Base-by-base conservation (phyloP, 202 grass and related monocot genomes). In the Eragrostis tef region DNA sequence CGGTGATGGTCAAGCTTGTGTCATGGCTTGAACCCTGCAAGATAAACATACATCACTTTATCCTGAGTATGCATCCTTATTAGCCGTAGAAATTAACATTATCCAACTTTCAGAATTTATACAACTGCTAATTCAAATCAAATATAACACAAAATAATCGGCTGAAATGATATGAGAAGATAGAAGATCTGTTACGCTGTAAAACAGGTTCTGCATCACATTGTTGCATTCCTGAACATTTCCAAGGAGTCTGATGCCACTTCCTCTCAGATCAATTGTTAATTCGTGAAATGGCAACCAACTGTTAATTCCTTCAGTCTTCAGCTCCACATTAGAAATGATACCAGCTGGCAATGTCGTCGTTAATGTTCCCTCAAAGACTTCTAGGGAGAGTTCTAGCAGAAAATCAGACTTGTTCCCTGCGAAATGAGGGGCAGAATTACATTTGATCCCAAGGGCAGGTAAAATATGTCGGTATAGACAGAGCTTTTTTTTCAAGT, bases 391-490 rank as follows among this genome's bases (percentile, higher is more conserved):
- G 14, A 97, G 63, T 12, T 83, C 85, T 59, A 94, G 60, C 36
- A 80, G 16, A 83, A 97, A 88, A 69, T 85, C 59, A 77, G 91
- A 97, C 31, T 87, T 88, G 80, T 92, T 92, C 41, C 73, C 91
- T 97, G 85, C 31, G 31, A 34, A 34, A 34, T 34, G 31, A 34
- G 31, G 31, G 31, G 31, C 31, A 4, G 31, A 34, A 34, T 34
- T 34, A 34, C 4, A 4, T 34, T 34, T 34, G 31, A 34, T 34
- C 31, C 31, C 31, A 34, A 34, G 31, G 4, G 31, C 22, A 76
- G 69, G 42, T 43, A 31, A 52, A 61, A 63, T 71, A 5, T 76
- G 12, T 69, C 17, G 52, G 53, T 62, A 13, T 25, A 71, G 8
- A 52, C 57, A 74, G 11, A 48, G 0, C 15, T 5, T 39, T 41